Base-by-base conservation (phyloP, 306 rosid species). In the Dryas drummondii region DNA sequence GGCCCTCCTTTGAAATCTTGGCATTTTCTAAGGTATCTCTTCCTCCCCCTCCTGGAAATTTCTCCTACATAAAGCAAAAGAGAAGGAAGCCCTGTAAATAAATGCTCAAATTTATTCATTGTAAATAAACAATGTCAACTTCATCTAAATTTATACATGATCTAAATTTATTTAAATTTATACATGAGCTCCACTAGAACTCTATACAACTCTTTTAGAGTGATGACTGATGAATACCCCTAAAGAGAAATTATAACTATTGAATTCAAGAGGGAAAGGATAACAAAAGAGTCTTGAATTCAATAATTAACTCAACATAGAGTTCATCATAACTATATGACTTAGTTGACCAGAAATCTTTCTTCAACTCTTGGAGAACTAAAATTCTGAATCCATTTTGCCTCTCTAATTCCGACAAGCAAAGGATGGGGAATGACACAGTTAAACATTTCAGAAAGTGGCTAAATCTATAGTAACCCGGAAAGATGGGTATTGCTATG, bases 41-140 rank as follows among this genome's bases (percentile, higher is more conserved):
- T 42, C 88, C 82, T 75, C 77, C 82, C 73, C 77, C 84, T 76
- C 96, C 99, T 0, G 96, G 93, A 83, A 92, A 82, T 70, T 88
- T 85, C 49, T 89, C 97, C 99, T 93, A 53, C 10, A 65, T 51
- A 70, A 72, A 52, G 44, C 76, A 86, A 71, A 55, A 53, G 46
- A 27, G 55, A 66, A 53, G 17, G 16, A 54, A 66, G 17, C 64
- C 22, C 22, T 19, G 22, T 19, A 19, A 19, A 19, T 19, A 41
- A 5, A 68, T 49, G 12, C 51, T 53, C 60, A 27, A 13, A 56
- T 11, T 27, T 14, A 51, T 32, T 56, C 54, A 32, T 26, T 46
- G 56, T 7, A 48, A 79, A 13, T 19, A 72, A 57, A 66, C 70
- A 80, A 68, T 37, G 27, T 66, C 22, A 59, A 76, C 19, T 61